Base-by-base conservation (phyloP, 805 yeast species). In the Vanderwaltozyma polyspora region DNA sequence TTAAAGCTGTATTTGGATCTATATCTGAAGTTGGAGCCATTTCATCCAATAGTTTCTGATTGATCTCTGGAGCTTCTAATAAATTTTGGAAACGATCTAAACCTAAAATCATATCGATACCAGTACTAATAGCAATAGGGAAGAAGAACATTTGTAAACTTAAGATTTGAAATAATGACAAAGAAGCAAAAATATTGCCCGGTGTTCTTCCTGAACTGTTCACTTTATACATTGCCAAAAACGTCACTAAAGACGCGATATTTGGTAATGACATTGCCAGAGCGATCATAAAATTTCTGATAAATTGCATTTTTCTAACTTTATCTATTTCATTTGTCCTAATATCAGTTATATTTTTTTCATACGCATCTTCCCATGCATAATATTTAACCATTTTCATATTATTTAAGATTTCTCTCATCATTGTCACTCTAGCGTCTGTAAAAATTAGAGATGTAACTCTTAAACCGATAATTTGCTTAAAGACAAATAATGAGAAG, bases 351-450 rank as follows among this genome's bases (percentile, higher is more conserved):
- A 87, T 68, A 34, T 68, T 62, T 8, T 66, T 55, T 35, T 67
- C 66, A 52, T 84, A 87, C 1, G 95, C 86, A 22, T 66, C 66
- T 59, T 87, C 96, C 95, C 95, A 87, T 1, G 93, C 82, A 54
- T 86, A 87, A 54, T 71, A 81, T 61, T 87, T 87, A 55, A 87
- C 82, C 63, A 79, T 70, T 50, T 81, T 83, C 68, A 87, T 72
- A 43, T 80, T 75, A 49, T 71, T 75, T 43, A 87, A 64, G 19
- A 85, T 72, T 55, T 87, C 97, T 44, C 82, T 79, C 55, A 85
- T 76, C 32, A 73, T 66, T 31, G 74, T 67, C 16, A 87, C 84
- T 49, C 97, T 75, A 15, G 63, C 57, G 55, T 87, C 97, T 2
- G 95, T 87, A 47, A 62, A 71, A 2, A 59, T 60, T 37, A 74